These are phyloP conservation scores for Cyclanthera cordifolia DNA, from an alignment of 306 rosid species.

Conservation along the genomic window DNA sequence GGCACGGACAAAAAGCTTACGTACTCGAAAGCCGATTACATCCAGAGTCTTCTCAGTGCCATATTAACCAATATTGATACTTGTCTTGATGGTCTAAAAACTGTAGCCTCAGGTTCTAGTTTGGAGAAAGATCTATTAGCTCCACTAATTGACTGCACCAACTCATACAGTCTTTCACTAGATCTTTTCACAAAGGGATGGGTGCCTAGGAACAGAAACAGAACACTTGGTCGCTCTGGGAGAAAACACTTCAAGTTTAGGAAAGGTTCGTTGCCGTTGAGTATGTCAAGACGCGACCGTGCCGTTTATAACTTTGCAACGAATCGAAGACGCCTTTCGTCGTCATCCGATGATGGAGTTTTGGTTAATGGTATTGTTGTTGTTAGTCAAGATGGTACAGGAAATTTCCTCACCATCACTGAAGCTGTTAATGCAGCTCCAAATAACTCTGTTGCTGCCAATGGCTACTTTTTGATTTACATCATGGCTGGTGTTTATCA, in stretches of 20 bases:
- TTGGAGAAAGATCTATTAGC: slow-evolving; percentile 1
- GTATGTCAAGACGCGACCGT: slow-evolving; percentile 16
- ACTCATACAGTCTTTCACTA: slow-evolving; percentile 20
- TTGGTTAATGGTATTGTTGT: slow-evolving; percentile 22
- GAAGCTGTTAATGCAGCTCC: slow-evolving; percentile 26
- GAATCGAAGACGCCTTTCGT: slow-evolving; percentile 18
- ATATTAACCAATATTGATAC: slow-evolving; percentile 31
- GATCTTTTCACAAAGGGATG: slow-evolving; percentile 26
- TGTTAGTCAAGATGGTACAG: slow-evolving; percentile 25
- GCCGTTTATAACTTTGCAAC: slow-evolving; percentile 12
- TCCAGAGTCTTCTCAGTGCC: slow-evolving; percentile 29
- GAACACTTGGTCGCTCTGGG: background rate
- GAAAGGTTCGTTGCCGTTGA: slow-evolving; percentile 18
- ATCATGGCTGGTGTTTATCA: slow-evolving; percentile 28
- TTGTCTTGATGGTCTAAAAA: slow-evolving; percentile 22
- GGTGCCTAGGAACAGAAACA: slow-evolving; percentile 22
- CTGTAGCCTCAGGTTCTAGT: slow-evolving; percentile 8
- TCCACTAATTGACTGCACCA: slow-evolving; percentile 14
- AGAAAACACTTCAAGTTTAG: slow-evolving; percentile 7
- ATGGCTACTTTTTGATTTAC: slow-evolving; percentile 34
- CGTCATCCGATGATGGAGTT: slow-evolving; percentile 12
- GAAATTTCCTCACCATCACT: slow-evolving; percentile 24
- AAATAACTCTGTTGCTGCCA: slow-evolving; percentile 22
- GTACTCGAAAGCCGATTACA: slow-evolving; percentile 19
- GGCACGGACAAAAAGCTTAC: slow-evolving; percentile 18